A percentile compares a stretch with the other conserved stretches of the same genome.
These are phyloP conservation scores for Zopfochytrium polystomum DNA, from an alignment of 371 early-diverging fungal genomes.

Conservation along the genomic window DNA sequence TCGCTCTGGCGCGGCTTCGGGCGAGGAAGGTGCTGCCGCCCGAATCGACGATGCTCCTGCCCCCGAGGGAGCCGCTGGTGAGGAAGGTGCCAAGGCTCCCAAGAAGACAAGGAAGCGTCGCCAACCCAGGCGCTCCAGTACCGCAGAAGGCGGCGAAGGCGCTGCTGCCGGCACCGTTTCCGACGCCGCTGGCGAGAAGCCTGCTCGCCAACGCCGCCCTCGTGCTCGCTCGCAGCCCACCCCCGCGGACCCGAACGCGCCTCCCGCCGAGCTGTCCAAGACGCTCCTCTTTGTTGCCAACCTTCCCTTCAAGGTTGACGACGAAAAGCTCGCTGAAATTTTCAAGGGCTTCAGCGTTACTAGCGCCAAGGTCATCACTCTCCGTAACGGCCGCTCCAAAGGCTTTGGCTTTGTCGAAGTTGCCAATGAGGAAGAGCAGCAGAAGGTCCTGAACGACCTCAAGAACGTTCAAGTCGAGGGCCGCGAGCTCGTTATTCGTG, in stretches of 20 bases:
- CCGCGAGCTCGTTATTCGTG: constrained; percentile 52
- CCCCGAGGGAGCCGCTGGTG: too few species aligned
- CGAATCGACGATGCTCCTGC: too few species aligned
- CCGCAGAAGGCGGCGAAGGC: constrained; percentile 32
- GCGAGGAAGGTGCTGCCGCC: too few species aligned
- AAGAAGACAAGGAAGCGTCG: too few species aligned
- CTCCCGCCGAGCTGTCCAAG: constrained; percentile 74
- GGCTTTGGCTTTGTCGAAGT: constrained; percentile 93
- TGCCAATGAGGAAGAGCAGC: constrained; percentile 72
- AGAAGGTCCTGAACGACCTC: constrained; percentile 65
- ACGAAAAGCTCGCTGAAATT: constrained; percentile 67
- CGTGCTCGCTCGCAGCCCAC: neutral
- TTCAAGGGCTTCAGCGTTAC: constrained; percentile 76
- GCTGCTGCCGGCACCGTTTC: constrained; percentile 19
- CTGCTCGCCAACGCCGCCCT: neutral
- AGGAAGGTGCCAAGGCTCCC: too few species aligned
- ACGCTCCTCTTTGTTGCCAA: constrained; percentile 89
- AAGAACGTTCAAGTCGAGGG: constrained; percentile 63
- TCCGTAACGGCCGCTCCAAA: constrained; percentile 65
- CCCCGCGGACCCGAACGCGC: constrained; percentile 7
- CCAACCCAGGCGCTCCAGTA: neutral
- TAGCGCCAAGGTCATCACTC: constrained; percentile 66
- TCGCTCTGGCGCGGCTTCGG: too few species aligned
- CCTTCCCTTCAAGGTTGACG: constrained; percentile 80
- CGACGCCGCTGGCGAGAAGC: constrained; percentile 7